These are phyloP conservation scores for Meira miltonrushii DNA, from an alignment of 1,284 basidiomycete species.

Conservation along the genomic window DNA sequence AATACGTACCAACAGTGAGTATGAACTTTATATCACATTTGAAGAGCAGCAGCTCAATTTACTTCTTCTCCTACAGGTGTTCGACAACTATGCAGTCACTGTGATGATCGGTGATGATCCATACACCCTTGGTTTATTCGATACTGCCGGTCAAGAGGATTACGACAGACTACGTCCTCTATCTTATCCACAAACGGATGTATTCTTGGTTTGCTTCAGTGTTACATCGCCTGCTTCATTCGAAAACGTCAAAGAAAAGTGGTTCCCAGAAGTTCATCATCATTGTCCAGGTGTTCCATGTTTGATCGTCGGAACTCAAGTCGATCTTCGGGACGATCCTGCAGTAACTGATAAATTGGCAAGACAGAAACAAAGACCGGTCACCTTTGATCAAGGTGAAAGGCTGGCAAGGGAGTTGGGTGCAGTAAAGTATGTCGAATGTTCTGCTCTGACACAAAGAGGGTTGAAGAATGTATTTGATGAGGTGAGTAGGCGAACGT, in stretches of 20 bases:
- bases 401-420: conserved; percentile 89
- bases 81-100: conserved; percentile 96
- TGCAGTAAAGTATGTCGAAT: conserved; percentile 98
- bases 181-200: conserved; percentile 99
- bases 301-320: conserved; percentile 96
- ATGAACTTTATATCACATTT: background rate
- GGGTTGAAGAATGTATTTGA: conserved; percentile 99
- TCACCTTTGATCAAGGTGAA: conserved; percentile 82
- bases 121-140: conserved; percentile 95
- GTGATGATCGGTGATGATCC: conserved; percentile 99
- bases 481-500: conserved; percentile 58
- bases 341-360: conserved; percentile 90
- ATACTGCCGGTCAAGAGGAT: conserved; percentile 99
- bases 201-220: conserved; percentile 98
- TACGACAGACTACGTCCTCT: conserved; percentile 97
- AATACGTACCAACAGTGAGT: conserved; percentile 85
- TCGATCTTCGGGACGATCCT: conserved; percentile 90
- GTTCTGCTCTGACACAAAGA: conserved; percentile 96
- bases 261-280: conserved; percentile 99
- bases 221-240: conserved; percentile 97
- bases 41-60: background rate
- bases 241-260: conserved; percentile 99
- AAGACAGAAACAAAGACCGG: conserved; percentile 91
- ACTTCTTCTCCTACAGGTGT: conserved; percentile 58
- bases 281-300: conserved; percentile 99